Percentiles rank a stretch among this genome's conserved stretches.
These are phyloP conservation scores for Taxawa tesnikishii DNA, from an alignment of 2,329 filamentous ascomycete species.

Conservation along the genomic window DNA sequence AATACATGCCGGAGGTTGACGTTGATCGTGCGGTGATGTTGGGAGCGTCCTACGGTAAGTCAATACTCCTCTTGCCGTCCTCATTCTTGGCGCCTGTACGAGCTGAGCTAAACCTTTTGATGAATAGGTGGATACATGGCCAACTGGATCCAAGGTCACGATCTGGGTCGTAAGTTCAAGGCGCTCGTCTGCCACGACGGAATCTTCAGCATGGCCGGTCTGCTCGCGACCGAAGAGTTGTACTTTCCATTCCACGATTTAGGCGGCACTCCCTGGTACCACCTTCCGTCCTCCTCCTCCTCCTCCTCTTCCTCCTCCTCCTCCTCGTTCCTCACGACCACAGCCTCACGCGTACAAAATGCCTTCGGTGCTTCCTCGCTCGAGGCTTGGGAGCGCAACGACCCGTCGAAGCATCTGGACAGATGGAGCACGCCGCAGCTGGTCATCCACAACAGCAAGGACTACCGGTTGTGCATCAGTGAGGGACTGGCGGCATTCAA, in stretches of 20 bases:
- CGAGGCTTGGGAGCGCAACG: constrained; percentile 43
- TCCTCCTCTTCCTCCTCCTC: constrained; percentile 6
- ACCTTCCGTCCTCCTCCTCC: constrained; percentile 13
- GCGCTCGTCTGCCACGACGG: constrained; percentile 83
- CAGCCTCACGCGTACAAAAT: background rate
- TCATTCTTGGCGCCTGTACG: no score
- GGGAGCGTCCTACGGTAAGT: constrained; percentile 65
- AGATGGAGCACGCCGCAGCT: constrained; percentile 82
- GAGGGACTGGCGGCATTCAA: constrained; percentile 83
- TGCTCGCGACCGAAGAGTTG: constrained; percentile 34
- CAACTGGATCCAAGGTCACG: constrained; percentile 85
- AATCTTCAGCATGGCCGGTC: constrained; percentile 51
- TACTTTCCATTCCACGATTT: constrained; percentile 44
- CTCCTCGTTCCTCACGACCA: constrained; percentile 10
- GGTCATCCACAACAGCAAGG: constrained; percentile 79
- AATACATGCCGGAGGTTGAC: constrained; percentile 56
- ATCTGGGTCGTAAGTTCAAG: constrained; percentile 72
- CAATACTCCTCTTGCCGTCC: no score
- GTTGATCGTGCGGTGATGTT: constrained; percentile 57
- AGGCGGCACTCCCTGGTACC: constrained; percentile 37
- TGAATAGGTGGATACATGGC: constrained; percentile 70
- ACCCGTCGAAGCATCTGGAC: constrained; percentile 41
- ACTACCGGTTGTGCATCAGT: constrained; percentile 75
- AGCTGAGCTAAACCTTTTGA: no score
- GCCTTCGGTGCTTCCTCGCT: constrained; percentile 9